A percentile compares a stretch with the other conserved stretches of the same genome.
Conservation (phyloP, 2,329 filamentous ascomycete species). For the Iodosphaeria phyllophila region DNA sequence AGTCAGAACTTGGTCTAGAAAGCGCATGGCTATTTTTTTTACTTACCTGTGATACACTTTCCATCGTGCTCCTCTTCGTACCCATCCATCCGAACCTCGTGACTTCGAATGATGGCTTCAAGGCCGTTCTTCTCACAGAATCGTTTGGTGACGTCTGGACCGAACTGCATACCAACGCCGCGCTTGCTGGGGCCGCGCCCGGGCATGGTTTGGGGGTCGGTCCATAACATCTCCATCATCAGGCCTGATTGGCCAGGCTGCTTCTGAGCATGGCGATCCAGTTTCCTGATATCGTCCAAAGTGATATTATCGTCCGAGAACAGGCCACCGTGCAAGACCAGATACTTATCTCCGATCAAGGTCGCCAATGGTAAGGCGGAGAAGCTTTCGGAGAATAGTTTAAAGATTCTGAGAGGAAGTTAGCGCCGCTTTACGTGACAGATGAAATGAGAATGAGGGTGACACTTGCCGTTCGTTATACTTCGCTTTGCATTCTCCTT, state of each 20-base stretch:
- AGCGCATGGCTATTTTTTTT: background rate
- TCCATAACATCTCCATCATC: slow-evolving; percentile 99
- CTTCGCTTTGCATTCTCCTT: slow-evolving; percentile 95
- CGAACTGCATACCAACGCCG: slow-evolving; percentile 91
- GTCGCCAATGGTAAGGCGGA: slow-evolving; percentile 85
- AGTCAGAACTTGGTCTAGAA: slow-evolving; percentile 9
- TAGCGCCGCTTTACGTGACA: slow-evolving; percentile 4
- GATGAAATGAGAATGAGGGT: background rate
- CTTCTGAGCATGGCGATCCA: slow-evolving; percentile 76
- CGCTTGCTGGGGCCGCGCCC: slow-evolving; percentile 90
- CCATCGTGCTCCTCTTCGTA: slow-evolving; percentile 96
- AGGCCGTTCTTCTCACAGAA: slow-evolving; percentile 96
- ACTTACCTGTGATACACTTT: slow-evolving; percentile 73
- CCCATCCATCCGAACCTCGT: slow-evolving; percentile 98
- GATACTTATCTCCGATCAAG: slow-evolving; percentile 74
- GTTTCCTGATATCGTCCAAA: slow-evolving; percentile 81
- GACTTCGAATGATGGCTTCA: slow-evolving; percentile 87
- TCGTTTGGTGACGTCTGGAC: slow-evolving; percentile 83
- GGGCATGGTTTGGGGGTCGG: slow-evolving; percentile 72
- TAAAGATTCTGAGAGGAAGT: slow-evolving; percentile 48
- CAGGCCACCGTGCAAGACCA: slow-evolving; percentile 83
- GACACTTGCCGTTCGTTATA: slow-evolving; percentile 58
- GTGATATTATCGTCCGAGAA: slow-evolving; percentile 92
- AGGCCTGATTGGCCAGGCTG: slow-evolving; percentile 85
- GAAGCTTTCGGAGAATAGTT: slow-evolving; percentile 95